These are phyloP conservation scores for Atalantia buxifolia DNA, from an alignment of 345 rosid species.

Conservation along the genomic window DNA sequence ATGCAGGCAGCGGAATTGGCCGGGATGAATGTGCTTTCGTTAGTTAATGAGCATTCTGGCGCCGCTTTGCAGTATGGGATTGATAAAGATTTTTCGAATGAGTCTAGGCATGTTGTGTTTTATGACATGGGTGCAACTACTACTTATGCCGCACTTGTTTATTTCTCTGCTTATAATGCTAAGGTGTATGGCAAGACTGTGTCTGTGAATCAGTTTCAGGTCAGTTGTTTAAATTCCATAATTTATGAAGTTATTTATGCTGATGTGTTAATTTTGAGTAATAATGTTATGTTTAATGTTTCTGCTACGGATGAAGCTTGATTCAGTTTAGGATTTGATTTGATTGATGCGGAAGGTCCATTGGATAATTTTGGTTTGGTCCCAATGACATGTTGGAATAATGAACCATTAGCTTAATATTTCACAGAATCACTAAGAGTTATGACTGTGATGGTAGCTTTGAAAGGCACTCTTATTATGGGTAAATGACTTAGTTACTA, in stretches of 20 bases:
- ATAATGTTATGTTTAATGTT: background rate
- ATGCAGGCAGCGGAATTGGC: constrained; percentile 87
- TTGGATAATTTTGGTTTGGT: background rate
- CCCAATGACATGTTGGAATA: background rate
- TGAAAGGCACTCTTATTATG: background rate
- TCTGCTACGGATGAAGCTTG: background rate
- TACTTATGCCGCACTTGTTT: constrained; percentile 84
- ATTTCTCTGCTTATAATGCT: constrained; percentile 79
- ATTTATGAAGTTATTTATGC: background rate
- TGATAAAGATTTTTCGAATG: constrained; percentile 89
- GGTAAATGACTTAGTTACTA: background rate
- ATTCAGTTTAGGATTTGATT: background rate
- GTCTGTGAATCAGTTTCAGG: constrained; percentile 97
- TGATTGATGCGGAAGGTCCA: background rate
- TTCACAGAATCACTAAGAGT: background rate
- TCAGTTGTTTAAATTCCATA: constrained; percentile 9
- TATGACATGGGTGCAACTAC: constrained; percentile 96
- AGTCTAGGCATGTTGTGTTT: constrained; percentile 80
- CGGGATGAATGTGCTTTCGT: constrained; percentile 79
- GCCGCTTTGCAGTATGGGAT: constrained; percentile 99
- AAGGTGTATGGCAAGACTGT: constrained; percentile 88
- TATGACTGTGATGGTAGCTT: background rate
- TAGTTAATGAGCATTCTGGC: constrained; percentile 86
- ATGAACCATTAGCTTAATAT: background rate
- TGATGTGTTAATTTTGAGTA: background rate